Evolutionary conservation across 345 rosid species (phyloP).

Genomic region (Ceriops tagal): DNA sequence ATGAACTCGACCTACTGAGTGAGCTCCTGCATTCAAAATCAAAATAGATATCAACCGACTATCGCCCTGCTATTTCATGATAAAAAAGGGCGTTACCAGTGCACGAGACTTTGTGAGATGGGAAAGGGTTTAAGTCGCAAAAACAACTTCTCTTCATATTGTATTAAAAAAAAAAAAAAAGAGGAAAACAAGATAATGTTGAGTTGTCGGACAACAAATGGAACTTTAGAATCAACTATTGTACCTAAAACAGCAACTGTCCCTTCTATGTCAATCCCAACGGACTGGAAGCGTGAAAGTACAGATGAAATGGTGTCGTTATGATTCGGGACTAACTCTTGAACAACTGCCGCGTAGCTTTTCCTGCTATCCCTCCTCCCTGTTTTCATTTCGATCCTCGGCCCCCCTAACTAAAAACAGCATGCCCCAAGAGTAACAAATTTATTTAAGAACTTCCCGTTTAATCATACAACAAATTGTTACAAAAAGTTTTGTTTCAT

Average conservation of each 20-base stretch:
- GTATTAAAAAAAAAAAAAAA: too few species aligned
- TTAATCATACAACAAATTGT: too few species aligned
- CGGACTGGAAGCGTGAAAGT: slow-evolving; percentile 55
- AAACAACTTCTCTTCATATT: too few species aligned
- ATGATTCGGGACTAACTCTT: slow-evolving; percentile 54
- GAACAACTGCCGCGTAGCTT: slow-evolving; percentile 46
- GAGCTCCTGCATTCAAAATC: slow-evolving; percentile 47
- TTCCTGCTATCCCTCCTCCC: slow-evolving; percentile 65
- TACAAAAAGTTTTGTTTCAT: background rate
- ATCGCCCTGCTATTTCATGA: background rate
- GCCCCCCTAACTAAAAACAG: slow-evolving; percentile 59
- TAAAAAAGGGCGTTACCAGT: too few species aligned
- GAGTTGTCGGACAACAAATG: too few species aligned
- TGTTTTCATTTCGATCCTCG: slow-evolving; percentile 72
- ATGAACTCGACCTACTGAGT: slow-evolving; percentile 83
- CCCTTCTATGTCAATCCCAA: slow-evolving; percentile 64
- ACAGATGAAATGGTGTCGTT: slow-evolving; percentile 57
- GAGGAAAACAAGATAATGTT: too few species aligned
- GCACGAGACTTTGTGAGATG: too few species aligned
- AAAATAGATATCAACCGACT: background rate
- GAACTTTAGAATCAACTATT: too few species aligned
- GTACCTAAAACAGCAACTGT: slow-evolving; percentile 69
- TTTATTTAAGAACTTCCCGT: too few species aligned
- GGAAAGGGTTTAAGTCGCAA: too few species aligned
- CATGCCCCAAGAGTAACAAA: background rate